These are phyloP conservation scores for Jamesozyma spencerorum DNA, from an alignment of 805 yeast genomes.

Conservation along the genomic window DNA sequence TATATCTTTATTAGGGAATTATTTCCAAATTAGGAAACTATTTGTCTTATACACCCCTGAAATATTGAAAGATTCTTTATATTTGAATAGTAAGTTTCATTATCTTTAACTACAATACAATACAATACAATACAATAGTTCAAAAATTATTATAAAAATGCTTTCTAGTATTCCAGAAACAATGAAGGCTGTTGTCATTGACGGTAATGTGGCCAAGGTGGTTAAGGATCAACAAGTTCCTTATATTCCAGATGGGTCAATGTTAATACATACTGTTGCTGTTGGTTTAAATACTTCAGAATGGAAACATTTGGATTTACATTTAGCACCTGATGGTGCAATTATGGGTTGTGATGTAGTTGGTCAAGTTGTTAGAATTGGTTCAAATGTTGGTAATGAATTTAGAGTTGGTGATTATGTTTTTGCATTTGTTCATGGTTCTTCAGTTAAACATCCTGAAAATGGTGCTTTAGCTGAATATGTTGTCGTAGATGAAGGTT, in stretches of 20 bases:
- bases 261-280: conserved; percentile 46
- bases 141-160: conserved; percentile 4
- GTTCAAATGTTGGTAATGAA: conserved; percentile 31
- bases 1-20: too few species aligned
- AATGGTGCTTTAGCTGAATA: conserved; percentile 57
- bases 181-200: conserved; percentile 37
- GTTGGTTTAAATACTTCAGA: conserved; percentile 62
- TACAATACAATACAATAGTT: neutral
- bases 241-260: conserved; percentile 27
- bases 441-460: conserved; percentile 31
- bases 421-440: conserved; percentile 47
- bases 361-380: conserved; percentile 47
- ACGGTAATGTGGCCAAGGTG: conserved; percentile 26
- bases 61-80: too few species aligned
- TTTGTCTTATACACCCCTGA: too few species aligned
- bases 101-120: neutral
- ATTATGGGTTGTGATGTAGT: conserved; percentile 53
- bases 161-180: conserved; percentile 18
- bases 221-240: conserved; percentile 29
- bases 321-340: conserved; percentile 37
- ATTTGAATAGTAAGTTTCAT: too few species aligned
- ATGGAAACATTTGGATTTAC: conserved; percentile 46
- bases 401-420: conserved; percentile 47
- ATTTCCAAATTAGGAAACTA: too few species aligned
- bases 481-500: conserved; percentile 31